phyloP scores from a whole-genome alignment of 2,329 filamentous ascomycete genomes.

The Penicillium brevicompactum region DNA sequence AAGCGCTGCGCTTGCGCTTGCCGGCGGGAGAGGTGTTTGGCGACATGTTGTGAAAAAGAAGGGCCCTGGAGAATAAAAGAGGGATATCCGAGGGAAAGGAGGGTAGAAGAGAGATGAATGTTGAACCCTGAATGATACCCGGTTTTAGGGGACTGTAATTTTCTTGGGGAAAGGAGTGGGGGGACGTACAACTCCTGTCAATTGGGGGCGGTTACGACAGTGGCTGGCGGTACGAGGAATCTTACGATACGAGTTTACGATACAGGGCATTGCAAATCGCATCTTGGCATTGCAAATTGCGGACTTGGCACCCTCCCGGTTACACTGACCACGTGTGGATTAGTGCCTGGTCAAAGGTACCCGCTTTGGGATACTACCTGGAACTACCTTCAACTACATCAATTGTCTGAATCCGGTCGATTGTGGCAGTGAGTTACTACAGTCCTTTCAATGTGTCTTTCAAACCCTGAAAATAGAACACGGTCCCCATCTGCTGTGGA shows the following conservation, averaged over 20 bases:
- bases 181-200: background rate
- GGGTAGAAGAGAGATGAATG: slow-evolving; percentile 13
- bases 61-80: slow-evolving; percentile 12
- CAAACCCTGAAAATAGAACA: background rate
- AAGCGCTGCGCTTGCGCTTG: slow-evolving; percentile 77
- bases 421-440: too few species aligned
- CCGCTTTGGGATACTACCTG: background rate
- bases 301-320: background rate
- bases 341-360: background rate
- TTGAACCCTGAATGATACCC: slow-evolving; percentile 13
- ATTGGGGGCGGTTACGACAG: background rate
- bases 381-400: too few species aligned
- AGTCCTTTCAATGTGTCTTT: background rate
- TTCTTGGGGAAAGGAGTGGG: slow-evolving; percentile 13
- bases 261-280: slow-evolving; percentile 2
- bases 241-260: slow-evolving; percentile 4
- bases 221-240: background rate
- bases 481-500: background rate
- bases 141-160: slow-evolving; percentile 13
- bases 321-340: slow-evolving; percentile 11
- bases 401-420: background rate
- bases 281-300: background rate
- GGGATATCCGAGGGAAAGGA: slow-evolving; percentile 8
- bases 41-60: slow-evolving; percentile 55
- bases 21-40: slow-evolving; percentile 58